Evolutionary conservation across 2,329 filamentous ascomycete species (phyloP).

Genomic region (Ascochyta clinopodiicola): DNA sequence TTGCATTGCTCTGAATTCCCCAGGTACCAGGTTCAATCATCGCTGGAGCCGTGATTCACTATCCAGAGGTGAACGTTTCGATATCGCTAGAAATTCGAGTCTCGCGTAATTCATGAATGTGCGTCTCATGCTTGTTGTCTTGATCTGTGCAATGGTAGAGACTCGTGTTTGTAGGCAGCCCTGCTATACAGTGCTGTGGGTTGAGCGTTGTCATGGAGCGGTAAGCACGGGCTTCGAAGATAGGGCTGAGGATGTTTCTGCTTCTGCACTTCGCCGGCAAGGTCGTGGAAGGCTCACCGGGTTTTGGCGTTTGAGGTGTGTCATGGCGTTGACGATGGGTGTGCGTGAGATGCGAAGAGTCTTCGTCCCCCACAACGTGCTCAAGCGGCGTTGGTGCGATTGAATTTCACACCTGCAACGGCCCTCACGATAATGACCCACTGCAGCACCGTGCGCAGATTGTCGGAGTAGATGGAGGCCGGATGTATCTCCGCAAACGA

Average conservation of each 20-base stretch:
- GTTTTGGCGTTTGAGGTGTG: no score
- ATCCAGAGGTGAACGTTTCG: no score
- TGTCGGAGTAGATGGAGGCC: neutral
- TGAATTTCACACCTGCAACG: neutral
- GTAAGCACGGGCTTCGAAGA: neutral
- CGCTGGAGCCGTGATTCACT: no score
- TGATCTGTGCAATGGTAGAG: neutral
- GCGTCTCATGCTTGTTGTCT: neutral
- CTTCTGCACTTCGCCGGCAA: neutral
- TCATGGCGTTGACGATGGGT: no score
- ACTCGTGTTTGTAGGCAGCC: neutral
- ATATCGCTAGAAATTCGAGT: no score
- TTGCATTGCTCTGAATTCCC: no score
- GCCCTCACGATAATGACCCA: neutral
- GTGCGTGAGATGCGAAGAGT: neutral
- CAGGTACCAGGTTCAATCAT: no score
- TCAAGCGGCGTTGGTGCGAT: neutral
- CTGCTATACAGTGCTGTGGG: neutral
- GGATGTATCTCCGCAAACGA: neutral
- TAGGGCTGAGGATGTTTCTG: neutral
- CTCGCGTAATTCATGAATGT: no score
- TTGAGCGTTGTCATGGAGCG: neutral
- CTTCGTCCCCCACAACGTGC: neutral
- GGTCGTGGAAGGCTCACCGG: neutral
- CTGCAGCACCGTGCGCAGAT: conserved; percentile 1